Conservation (phyloP, 352 stramenopile genomes). For the Peronospora destructor region DNA sequence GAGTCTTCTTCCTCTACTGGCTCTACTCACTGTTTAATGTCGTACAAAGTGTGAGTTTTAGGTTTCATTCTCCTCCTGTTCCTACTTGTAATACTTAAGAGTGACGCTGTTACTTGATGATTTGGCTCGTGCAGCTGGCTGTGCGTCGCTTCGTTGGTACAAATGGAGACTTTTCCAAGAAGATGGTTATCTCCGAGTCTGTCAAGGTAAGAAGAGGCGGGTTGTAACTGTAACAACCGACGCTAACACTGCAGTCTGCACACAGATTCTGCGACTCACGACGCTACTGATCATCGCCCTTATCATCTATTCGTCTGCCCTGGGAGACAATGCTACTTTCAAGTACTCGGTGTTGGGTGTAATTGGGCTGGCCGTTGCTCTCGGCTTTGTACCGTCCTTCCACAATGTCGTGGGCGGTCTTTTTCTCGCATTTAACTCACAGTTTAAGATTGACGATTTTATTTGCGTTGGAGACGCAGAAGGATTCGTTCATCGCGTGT, state of each 20-base stretch:
- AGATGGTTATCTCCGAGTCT: constrained; percentile 85
- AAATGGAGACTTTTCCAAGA: constrained; percentile 80
- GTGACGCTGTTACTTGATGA: constrained; percentile 1
- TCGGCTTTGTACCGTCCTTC: constrained; percentile 83
- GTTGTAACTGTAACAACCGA: background rate
- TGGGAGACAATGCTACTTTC: constrained; percentile 60
- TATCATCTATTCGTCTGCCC: constrained; percentile 80
- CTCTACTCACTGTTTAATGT: constrained; percentile 87
- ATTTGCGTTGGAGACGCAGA: constrained; percentile 70
- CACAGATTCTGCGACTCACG: constrained; percentile 67
- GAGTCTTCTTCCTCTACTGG: constrained; percentile 85
- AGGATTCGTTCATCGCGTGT: constrained; percentile 78
- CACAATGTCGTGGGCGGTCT: constrained; percentile 83
- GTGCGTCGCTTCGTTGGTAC: constrained; percentile 71
- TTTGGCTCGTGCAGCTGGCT: constrained; percentile 41
- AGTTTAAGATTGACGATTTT: constrained; percentile 86
- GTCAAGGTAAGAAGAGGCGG: constrained; percentile 47
- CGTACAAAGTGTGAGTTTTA: constrained; percentile 62
- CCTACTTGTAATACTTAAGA: too few relatives aligned
- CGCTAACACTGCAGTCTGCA: background rate
- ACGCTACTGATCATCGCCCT: constrained; percentile 72
- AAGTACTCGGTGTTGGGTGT: constrained; percentile 83
- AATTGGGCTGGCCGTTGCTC: constrained; percentile 72
- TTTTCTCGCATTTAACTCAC: constrained; percentile 85
- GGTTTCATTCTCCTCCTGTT: too few relatives aligned